Conservation (phyloP, 108 stramenopile genomes). For the Nannochloropsis salina region DNA sequence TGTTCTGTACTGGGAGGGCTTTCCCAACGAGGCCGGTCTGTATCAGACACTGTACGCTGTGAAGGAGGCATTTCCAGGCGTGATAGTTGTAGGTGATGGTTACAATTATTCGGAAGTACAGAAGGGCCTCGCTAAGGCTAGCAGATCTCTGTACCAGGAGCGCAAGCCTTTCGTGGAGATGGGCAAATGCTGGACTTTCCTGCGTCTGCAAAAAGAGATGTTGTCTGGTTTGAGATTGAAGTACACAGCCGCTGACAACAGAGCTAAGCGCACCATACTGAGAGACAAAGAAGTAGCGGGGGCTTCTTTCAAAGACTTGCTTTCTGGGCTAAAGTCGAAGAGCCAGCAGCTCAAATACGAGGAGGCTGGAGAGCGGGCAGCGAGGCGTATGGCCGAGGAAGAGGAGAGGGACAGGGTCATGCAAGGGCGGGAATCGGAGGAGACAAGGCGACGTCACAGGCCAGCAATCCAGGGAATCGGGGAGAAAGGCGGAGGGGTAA, state of each 20-base stretch:
- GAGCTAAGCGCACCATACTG: conserved; percentile 2
- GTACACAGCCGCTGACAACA: conserved; percentile 11
- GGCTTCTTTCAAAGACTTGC: conserved; percentile 7
- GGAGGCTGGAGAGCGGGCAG: neutral
- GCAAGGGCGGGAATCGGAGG: neutral
- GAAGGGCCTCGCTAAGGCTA: neutral
- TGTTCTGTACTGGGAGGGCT: conserved; percentile 15
- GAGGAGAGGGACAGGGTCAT: neutral
- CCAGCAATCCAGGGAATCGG: neutral
- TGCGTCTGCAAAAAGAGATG: neutral
- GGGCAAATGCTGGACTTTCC: conserved; percentile 14
- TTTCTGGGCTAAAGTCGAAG: conserved; percentile 4
- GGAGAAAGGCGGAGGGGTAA: neutral
- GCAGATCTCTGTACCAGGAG: neutral
- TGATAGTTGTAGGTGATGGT: neutral
- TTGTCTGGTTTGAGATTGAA: neutral
- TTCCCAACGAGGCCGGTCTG: neutral
- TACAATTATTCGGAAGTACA: conserved; percentile 20
- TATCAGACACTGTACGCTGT: neutral
- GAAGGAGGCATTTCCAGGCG: neutral
- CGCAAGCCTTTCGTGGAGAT: neutral
- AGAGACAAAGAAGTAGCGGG: neutral
- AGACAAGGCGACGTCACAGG: neutral
- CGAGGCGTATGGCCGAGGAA: neutral
- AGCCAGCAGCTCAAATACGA: conserved; percentile 11